phyloP scores from a whole-genome alignment of 2,329 filamentous ascomycete genomes.

The Epichloe elymi region DNA sequence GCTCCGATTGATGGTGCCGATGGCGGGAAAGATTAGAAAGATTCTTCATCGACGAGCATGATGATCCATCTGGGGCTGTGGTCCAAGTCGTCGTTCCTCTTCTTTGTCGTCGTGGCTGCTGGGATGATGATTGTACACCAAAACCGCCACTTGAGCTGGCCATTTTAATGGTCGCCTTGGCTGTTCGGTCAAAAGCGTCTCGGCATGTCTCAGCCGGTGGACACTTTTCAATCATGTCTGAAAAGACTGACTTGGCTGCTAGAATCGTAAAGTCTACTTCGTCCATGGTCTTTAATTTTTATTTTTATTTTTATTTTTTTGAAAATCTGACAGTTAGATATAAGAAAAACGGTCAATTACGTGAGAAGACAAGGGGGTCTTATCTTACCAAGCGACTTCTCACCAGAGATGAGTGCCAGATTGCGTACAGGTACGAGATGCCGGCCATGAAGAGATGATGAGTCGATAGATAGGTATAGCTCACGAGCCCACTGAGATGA shows the following conservation, averaged over 20 bases:
- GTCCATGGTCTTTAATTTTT: slow-evolving; percentile 53
- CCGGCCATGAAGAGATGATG: slow-evolving; percentile 97
- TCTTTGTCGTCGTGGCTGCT: slow-evolving; percentile 15
- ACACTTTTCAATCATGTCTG: slow-evolving; percentile 86
- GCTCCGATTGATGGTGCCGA: slow-evolving; percentile 17
- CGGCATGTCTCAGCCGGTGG: slow-evolving; percentile 89
- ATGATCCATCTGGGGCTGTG: slow-evolving; percentile 14
- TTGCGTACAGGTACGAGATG: slow-evolving; percentile 90
- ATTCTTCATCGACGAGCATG: slow-evolving; percentile 5
- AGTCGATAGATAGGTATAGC: slow-evolving; percentile 90
- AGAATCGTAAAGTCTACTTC: slow-evolving; percentile 97
- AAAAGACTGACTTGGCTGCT: slow-evolving; percentile 82
- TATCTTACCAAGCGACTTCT: slow-evolving; percentile 64
- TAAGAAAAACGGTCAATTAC: not conserved
- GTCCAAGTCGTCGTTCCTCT: slow-evolving; percentile 19
- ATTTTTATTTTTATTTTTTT: too few species aligned
- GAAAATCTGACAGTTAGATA: not conserved
- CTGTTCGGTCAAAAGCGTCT: slow-evolving; percentile 89
- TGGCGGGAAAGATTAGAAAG: slow-evolving; percentile 11
- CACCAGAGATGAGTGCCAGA: slow-evolving; percentile 89
- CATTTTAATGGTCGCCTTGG: slow-evolving; percentile 92
- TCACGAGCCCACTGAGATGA: slow-evolving; percentile 77
- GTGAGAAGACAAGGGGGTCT: not conserved
- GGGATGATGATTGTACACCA: slow-evolving; percentile 27
- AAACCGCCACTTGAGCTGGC: slow-evolving; percentile 78